phyloP scores from a whole-genome alignment of 2,329 filamentous ascomycete genomes.

The Proliferodiscus dingleyae region DNA sequence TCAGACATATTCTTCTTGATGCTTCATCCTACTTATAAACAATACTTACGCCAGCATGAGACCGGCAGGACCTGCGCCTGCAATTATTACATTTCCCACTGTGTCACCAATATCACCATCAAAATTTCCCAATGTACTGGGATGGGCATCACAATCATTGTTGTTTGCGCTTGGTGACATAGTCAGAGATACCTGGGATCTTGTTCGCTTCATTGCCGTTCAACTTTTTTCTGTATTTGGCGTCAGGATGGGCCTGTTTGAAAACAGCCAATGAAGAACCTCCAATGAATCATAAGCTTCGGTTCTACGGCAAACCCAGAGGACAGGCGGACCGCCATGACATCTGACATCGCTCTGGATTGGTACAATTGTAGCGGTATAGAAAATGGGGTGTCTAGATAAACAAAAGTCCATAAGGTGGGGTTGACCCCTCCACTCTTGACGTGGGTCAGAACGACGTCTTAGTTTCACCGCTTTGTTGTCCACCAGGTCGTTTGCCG shows the following conservation, averaged over 20 bases:
- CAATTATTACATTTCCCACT: conserved; percentile 26
- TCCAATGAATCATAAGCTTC: no score
- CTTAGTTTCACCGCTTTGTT: no score
- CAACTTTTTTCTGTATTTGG: not conserved
- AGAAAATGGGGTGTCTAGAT: not conserved
- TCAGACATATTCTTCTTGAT: not conserved
- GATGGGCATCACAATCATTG: conserved; percentile 16
- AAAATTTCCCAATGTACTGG: not conserved
- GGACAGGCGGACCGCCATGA: no score
- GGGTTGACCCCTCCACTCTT: not conserved
- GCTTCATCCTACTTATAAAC: not conserved
- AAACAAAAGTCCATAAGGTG: not conserved
- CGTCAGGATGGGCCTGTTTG: not conserved
- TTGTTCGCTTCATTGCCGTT: conserved; percentile 7
- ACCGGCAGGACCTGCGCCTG: conserved; percentile 40
- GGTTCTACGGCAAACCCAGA: no score
- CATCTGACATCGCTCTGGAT: no score
- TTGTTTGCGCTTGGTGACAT: conserved; percentile 21
- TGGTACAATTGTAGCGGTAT: no score
- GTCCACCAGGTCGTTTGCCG: no score
- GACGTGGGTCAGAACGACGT: not conserved
- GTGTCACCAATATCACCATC: not conserved
- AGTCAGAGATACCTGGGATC: conserved; percentile 9
- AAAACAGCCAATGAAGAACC: not conserved
- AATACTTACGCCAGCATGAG: conserved; percentile 35